These are phyloP conservation scores for Phytophthora quininea DNA, from an alignment of 352 stramenopile species.

Conservation along the genomic window DNA sequence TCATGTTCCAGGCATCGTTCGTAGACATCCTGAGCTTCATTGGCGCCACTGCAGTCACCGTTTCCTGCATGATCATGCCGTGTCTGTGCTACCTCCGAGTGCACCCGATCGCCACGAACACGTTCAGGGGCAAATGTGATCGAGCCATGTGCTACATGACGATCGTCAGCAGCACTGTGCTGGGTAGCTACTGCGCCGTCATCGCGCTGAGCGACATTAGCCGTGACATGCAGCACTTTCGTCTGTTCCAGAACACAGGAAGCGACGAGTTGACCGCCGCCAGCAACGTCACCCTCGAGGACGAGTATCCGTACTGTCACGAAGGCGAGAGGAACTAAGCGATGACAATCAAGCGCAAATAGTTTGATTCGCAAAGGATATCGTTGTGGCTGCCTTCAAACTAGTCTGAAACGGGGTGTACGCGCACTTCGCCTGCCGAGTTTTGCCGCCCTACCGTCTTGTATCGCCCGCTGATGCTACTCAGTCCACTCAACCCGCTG, in stretches of 20 bases:
- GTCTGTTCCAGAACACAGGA: constrained; percentile 48
- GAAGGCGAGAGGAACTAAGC: constrained; percentile 65
- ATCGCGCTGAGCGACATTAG: constrained; percentile 59
- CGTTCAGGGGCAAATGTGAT: constrained; percentile 55
- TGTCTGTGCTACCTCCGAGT: constrained; percentile 78
- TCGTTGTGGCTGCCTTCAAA: background rate
- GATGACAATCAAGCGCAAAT: background rate
- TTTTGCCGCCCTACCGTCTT: constrained; percentile 20
- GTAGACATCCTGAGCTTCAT: constrained; percentile 73
- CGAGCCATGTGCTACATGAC: constrained; percentile 58
- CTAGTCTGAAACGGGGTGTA: constrained; percentile 41
- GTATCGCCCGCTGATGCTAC: constrained; percentile 25
- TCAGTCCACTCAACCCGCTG: constrained; percentile 3
- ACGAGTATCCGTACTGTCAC: constrained; percentile 68
- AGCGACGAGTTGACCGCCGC: constrained; percentile 14
- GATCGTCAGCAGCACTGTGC: constrained; percentile 51
- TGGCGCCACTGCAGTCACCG: constrained; percentile 60
- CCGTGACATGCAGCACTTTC: constrained; percentile 52
- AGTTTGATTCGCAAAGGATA: background rate
- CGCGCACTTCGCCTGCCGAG: constrained; percentile 28
- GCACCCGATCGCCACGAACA: constrained; percentile 56
- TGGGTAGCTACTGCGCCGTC: constrained; percentile 63
- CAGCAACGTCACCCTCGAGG: constrained; percentile 21
- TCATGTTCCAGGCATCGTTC: constrained; percentile 79
- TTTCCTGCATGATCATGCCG: constrained; percentile 83